phyloP scores from a whole-genome alignment of 1,139 yeast genomes.

The Debaryomyces udenii region DNA sequence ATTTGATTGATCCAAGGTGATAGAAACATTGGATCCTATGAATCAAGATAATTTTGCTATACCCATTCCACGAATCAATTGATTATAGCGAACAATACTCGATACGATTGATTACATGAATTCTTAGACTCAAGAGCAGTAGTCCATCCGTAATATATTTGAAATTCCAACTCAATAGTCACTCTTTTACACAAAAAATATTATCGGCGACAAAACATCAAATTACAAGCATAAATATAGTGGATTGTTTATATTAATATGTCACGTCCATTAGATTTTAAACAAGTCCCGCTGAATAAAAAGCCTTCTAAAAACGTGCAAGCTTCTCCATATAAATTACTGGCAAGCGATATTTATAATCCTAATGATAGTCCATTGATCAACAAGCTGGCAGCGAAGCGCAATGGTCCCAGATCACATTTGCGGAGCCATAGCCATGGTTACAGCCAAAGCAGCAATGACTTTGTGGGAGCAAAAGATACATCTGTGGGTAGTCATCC shows the following conservation, averaged over 20 bases:
- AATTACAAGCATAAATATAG: not conserved
- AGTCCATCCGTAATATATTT: conserved; percentile 7
- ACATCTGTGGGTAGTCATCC: not conserved
- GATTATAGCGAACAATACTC: no score
- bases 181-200: conserved; percentile 15
- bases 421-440: conserved; percentile 19
- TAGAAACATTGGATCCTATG: no score
- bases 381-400: conserved; percentile 3
- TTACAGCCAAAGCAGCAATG: conserved; percentile 2
- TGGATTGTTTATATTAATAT: not conserved
- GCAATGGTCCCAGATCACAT: conserved; percentile 5
- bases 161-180: conserved; percentile 20
- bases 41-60: no score
- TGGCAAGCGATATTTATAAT: conserved; percentile 11
- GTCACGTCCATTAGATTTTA: no score
- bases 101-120: conserved; percentile 5
- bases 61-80: no score
- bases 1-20: no score
- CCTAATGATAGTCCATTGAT: conserved; percentile 8
- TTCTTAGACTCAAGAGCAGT: conserved; percentile 3
- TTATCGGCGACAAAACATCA: conserved; percentile 1
- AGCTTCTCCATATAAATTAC: conserved; percentile 13
- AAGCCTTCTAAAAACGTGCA: conserved; percentile 13
- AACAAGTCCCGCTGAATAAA: conserved; percentile 7
- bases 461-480: not conserved